A percentile compares a stretch with the other conserved stretches of the same genome.
These are phyloP conservation scores for Chalciporus sphaerocephalus DNA, from an alignment of 768 basidiomycete species.

Conservation along the genomic window DNA sequence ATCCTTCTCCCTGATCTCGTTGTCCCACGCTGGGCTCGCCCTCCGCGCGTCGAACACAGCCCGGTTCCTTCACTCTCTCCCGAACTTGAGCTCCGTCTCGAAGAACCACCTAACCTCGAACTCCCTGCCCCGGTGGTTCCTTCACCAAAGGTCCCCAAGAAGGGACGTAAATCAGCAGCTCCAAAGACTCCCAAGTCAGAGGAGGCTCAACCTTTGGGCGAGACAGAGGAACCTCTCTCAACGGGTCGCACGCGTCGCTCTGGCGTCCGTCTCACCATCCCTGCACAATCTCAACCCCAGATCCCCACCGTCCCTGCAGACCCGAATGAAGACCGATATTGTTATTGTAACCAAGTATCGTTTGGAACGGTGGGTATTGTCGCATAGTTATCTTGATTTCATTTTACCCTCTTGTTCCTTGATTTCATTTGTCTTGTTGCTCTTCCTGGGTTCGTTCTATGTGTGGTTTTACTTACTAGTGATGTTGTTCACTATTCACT, in stretches of 20 bases:
- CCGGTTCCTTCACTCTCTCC: conserved; percentile 38
- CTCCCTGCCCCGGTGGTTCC: conserved; percentile 8
- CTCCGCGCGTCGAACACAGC: conserved; percentile 40
- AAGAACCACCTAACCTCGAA: conserved; percentile 12
- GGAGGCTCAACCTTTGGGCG: conserved; percentile 7
- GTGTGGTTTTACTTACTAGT: conserved; percentile 3
- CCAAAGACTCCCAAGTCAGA: conserved; percentile 14
- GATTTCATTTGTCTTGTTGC: background rate
- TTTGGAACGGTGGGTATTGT: conserved; percentile 64
- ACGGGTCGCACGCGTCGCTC: conserved; percentile 20
- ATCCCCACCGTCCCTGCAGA: conserved; percentile 29
- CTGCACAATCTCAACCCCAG: conserved; percentile 22
- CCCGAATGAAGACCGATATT: conserved; percentile 61
- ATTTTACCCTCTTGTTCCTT: background rate
- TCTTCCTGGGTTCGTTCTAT: background rate
- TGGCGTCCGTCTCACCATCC: conserved; percentile 35
- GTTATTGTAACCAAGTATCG: conserved; percentile 75
- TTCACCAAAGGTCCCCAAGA: conserved; percentile 18
- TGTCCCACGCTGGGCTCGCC: conserved; percentile 50
- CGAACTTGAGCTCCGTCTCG: conserved; percentile 20
- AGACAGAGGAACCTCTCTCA: conserved; percentile 6
- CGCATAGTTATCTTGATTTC: background rate
- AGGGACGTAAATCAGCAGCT: conserved; percentile 20
- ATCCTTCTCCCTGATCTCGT: conserved; percentile 60
- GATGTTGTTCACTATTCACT: background rate